Evolutionary conservation across 495 filamentous ascomycete species (phyloP), one percentile per base, ranked within the genome.

Genomic region (Astrothelium macrocarpum): DNA sequence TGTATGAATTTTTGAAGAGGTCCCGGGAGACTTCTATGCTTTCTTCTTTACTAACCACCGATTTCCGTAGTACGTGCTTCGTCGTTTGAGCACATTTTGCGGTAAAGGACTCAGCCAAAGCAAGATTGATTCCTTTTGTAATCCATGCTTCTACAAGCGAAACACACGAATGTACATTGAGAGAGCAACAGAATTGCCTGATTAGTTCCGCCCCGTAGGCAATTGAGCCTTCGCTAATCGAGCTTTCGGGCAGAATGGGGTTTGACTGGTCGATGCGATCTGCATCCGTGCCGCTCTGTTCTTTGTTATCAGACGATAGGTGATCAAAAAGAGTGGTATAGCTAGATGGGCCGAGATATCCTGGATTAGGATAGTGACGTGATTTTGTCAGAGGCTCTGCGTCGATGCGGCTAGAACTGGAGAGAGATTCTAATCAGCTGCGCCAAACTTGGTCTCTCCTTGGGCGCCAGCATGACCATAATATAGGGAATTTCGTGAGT

Each of bases 271-370:
- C n/a, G 43, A 20, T 20, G 3, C 66, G 62, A 67, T 76, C 73
- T 18, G 70, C 72, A 2, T 49, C n/a, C 9, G 43, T 4, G n/a
- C n/a, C 43, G 18, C 72, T 71, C 45, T 73, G 73, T 18, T 67
- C 32, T 11, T 71, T 46, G 7, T 72, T 32, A 56, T 73, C 71
- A 2, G 69, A 62, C 12, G 70, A 68, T 58, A 79, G 73, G 59
- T 79, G 75, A 18, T 75, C 73, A 56, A 78, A 76, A 53, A 79
- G 76, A 26, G 75, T 72, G 10, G 70, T 71, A 70, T 78, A 75
- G 60, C 76, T 78, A 10, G 76, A 77, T n/a, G 71, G 74, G 7
- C 76, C 77, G 32, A 78, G 65, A 65, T 73, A 78, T 20, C 77
- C 77, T 1, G 77, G 77, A 43, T 79, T 79, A 1, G 76, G 77